These are phyloP conservation scores for Leishmania tropica DNA, from an alignment of 208 protist genomes.

Conservation along the genomic window DNA sequence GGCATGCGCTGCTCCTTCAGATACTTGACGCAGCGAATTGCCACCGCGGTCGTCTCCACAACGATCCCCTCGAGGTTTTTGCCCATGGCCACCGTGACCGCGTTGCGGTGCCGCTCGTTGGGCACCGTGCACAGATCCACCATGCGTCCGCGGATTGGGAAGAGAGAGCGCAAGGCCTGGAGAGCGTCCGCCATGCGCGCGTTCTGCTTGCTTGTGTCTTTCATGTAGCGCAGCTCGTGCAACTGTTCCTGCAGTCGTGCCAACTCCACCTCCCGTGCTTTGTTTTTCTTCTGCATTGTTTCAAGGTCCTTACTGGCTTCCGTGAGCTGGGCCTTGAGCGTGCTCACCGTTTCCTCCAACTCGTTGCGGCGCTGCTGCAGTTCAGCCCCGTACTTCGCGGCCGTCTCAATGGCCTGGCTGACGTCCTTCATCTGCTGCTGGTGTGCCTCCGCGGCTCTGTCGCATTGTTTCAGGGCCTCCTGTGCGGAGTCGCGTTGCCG, in stretches of 20 bases:
- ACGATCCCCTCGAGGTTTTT: slow-evolving; percentile 97
- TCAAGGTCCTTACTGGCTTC: slow-evolving; percentile 41
- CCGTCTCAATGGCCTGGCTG: slow-evolving; percentile 39
- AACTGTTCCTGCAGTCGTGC: slow-evolving; percentile 89
- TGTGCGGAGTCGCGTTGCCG: slow-evolving; percentile 64
- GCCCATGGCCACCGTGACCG: slow-evolving; percentile 96
- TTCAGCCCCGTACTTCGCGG: slow-evolving; percentile 41
- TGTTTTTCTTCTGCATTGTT: slow-evolving; percentile 59
- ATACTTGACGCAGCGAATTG: slow-evolving; percentile 95
- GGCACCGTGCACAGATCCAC: slow-evolving; percentile 94
- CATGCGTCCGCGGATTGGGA: slow-evolving; percentile 89
- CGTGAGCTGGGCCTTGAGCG: slow-evolving; percentile 48
- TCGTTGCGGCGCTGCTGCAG: slow-evolving; percentile 62
- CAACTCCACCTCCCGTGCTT: slow-evolving; percentile 79
- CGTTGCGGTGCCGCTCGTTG: slow-evolving; percentile 91
- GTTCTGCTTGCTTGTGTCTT: slow-evolving; percentile 82
- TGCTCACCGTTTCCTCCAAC: slow-evolving; percentile 34
- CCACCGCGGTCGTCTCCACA: slow-evolving; percentile 93
- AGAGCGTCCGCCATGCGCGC: slow-evolving; percentile 82
- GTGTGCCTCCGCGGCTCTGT: slow-evolving; percentile 47
- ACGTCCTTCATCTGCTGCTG: slow-evolving; percentile 59
- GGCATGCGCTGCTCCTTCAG: slow-evolving; percentile 95
- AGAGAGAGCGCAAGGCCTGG: slow-evolving; percentile 89
- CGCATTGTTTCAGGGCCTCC: slow-evolving; percentile 72
- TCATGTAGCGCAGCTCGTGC: slow-evolving; percentile 82